Conservation (phyloP, 176 grass and related monocot species). For the Saccharum spontaneum region DNA sequence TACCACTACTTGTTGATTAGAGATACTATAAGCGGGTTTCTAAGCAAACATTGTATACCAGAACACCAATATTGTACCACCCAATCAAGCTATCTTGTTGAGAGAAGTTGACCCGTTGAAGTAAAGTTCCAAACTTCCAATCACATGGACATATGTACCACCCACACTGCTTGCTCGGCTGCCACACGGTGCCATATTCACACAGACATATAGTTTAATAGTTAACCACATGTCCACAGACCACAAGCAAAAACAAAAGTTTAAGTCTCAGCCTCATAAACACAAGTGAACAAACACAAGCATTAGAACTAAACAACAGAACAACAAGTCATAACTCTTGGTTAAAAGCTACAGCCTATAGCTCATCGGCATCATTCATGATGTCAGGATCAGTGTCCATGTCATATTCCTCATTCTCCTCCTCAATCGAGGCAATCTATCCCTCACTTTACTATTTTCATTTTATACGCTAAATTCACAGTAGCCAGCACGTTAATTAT, state of each 20-base stretch:
- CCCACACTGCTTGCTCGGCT: too few relatives aligned
- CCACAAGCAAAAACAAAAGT: neutral
- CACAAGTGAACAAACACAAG: neutral
- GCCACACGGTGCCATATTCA: too few relatives aligned
- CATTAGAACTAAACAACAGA: neutral
- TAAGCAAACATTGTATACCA: too few relatives aligned
- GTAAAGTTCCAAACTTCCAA: too few relatives aligned
- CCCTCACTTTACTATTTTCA: neutral
- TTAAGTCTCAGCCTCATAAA: neutral
- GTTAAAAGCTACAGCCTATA: conserved; percentile 5
- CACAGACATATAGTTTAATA: neutral
- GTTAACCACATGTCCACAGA: neutral
- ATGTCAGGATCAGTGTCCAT: neutral
- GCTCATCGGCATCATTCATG: neutral
- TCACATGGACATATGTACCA: too few relatives aligned
- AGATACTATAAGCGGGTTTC: too few relatives aligned
- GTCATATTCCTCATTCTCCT: neutral
- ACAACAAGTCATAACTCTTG: neutral
- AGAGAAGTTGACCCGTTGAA: too few relatives aligned
- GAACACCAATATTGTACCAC: too few relatives aligned
- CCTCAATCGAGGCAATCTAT: neutral
- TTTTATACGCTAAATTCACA: neutral
- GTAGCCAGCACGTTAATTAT: neutral
- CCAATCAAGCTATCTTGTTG: too few relatives aligned
- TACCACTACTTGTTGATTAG: too few relatives aligned